Percentiles rank a stretch among this genome's conserved stretches.
These are phyloP conservation scores for Saccharomycopsis fodiens DNA, from an alignment of 805 yeast species.

Conservation along the genomic window DNA sequence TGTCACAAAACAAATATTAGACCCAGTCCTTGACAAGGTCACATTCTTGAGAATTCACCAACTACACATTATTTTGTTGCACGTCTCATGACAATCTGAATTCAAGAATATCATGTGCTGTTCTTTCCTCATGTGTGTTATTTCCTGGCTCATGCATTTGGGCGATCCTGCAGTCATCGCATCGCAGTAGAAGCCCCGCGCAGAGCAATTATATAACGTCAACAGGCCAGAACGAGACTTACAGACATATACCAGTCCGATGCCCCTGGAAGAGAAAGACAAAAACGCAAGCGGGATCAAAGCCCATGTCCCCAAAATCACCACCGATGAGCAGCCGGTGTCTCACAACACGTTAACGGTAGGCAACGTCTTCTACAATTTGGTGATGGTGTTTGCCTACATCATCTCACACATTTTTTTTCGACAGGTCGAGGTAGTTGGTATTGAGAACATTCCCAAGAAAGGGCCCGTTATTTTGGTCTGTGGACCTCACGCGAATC, in stretches of 20 bases:
- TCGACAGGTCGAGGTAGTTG: slow-evolving; percentile 66
- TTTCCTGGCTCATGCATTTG: no score
- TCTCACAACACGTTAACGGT: slow-evolving; percentile 9
- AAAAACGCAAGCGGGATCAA: not conserved
- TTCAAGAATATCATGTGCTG: no score
- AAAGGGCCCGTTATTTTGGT: slow-evolving; percentile 86
- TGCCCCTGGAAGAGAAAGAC: not conserved
- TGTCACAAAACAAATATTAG: not conserved
- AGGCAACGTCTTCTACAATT: slow-evolving; percentile 17
- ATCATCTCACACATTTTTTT: slow-evolving; percentile 39
- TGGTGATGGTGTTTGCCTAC: slow-evolving; percentile 21
- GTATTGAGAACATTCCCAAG: slow-evolving; percentile 53
- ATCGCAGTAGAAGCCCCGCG: no score
- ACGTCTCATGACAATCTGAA: no score
- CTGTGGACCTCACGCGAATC: slow-evolving; percentile 97
- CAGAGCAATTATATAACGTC: no score
- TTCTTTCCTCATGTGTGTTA: not conserved
- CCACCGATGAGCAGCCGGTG: slow-evolving; percentile 25
- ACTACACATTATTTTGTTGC: no score
- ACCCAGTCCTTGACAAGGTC: not conserved
- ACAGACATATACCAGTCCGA: no score
- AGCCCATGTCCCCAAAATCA: slow-evolving; percentile 24
- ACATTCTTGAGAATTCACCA: no score
- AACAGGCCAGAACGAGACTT: no score
- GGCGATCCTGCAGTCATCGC: no score